These are phyloP conservation scores for Monosporascus sp. DNA, from an alignment of 2,329 filamentous ascomycete species.

Conservation along the genomic window DNA sequence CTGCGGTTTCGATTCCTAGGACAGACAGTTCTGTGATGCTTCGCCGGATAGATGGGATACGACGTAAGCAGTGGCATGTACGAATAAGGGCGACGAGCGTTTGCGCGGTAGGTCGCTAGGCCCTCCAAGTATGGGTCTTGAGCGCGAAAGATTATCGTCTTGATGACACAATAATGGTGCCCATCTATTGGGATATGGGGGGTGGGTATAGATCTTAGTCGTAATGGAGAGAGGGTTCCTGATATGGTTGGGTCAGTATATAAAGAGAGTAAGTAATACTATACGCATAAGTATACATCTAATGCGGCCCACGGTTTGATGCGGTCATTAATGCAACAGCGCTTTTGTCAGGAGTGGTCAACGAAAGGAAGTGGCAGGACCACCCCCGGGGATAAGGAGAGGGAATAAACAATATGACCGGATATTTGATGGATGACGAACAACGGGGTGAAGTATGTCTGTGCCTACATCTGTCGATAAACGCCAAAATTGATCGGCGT, in stretches of 20 bases:
- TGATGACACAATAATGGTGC: background rate
- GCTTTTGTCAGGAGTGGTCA: background rate
- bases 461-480: no score
- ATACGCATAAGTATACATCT: background rate
- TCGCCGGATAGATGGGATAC: background rate
- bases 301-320: background rate
- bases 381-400: background rate
- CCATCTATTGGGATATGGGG: background rate
- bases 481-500: no score
- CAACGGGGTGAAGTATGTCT: background rate
- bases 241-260: background rate
- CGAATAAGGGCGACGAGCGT: background rate
- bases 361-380: background rate
- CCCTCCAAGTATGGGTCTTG: background rate
- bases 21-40: background rate
- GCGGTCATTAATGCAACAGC: background rate
- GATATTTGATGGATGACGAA: background rate
- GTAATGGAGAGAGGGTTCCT: background rate
- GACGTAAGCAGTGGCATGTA: background rate
- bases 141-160: background rate
- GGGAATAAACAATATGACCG: background rate
- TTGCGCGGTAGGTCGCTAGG: background rate
- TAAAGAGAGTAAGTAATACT: background rate
- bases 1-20: background rate
- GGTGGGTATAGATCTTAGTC: background rate